A percentile compares a stretch with the other conserved stretches of the same genome.
These are phyloP conservation scores for Porcisia deanei DNA, from an alignment of 208 protist genomes.

Conservation along the genomic window DNA sequence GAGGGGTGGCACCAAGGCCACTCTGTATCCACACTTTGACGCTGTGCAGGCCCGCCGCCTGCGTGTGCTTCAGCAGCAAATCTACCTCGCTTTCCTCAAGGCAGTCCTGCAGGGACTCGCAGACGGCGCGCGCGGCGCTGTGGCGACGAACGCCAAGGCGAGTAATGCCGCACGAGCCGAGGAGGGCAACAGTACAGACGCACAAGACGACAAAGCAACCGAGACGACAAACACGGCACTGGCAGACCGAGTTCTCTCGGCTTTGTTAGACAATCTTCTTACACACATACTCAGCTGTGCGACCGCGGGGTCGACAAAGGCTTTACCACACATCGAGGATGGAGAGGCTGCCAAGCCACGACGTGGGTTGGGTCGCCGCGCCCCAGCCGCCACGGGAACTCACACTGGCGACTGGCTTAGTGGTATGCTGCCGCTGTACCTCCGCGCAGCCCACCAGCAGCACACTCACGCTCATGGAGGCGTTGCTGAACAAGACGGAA, in stretches of 20 bases:
- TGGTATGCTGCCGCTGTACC: slow-evolving; percentile 29
- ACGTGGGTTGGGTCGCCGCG: slow-evolving; percentile 9
- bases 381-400: background rate
- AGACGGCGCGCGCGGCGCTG: slow-evolving; percentile 3
- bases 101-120: slow-evolving; percentile 27
- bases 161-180: background rate
- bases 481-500: background rate
- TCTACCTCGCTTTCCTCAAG: slow-evolving; percentile 31
- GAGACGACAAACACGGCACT: background rate
- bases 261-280: slow-evolving; percentile 21
- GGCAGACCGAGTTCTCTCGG: background rate
- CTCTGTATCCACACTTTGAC: slow-evolving; percentile 4
- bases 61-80: slow-evolving; percentile 32
- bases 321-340: background rate
- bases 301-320: background rate
- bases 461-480: background rate
- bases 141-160: background rate
- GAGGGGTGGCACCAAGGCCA: background rate
- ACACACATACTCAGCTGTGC: background rate
- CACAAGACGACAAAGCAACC: background rate
- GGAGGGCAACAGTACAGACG: background rate
- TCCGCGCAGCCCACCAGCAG: slow-evolving; percentile 16
- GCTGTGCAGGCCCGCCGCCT: slow-evolving; percentile 24
- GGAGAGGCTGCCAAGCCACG: slow-evolving; percentile 6
- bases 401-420: slow-evolving; percentile 18